Conservation (phyloP, 2,329 filamentous ascomycete genomes). For the Lachnellula hyalina region DNA sequence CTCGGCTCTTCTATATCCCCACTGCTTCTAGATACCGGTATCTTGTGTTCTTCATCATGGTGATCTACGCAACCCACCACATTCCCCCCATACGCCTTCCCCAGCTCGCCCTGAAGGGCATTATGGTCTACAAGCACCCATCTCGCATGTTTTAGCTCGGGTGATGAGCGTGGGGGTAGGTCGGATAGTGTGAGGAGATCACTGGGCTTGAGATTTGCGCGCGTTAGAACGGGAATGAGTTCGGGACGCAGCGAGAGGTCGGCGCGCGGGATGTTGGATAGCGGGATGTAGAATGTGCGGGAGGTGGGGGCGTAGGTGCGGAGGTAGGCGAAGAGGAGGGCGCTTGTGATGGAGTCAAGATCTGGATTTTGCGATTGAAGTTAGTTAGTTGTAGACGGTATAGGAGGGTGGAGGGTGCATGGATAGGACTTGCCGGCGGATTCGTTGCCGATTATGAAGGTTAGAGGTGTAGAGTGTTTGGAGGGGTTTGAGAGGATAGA, state of each 20-base stretch:
- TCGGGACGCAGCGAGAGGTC: conserved; percentile 71
- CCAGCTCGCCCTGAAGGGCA: conserved; percentile 57
- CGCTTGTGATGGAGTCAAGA: conserved; percentile 73
- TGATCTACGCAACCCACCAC: conserved; percentile 71
- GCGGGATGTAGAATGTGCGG: conserved; percentile 57
- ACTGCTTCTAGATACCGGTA: conserved; percentile 37
- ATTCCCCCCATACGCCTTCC: conserved; percentile 42
- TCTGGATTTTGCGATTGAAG: conserved; percentile 42
- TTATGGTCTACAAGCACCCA: conserved; percentile 84
- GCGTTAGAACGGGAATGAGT: conserved; percentile 58
- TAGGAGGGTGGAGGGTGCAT: not conserved
- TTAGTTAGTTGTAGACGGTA: not conserved
- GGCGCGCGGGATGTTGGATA: conserved; percentile 63
- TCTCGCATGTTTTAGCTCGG: conserved; percentile 37
- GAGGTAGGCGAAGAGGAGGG: conserved; percentile 70
- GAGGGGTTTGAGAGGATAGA: conserved; percentile 37
- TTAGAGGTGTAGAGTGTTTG: conserved; percentile 44
- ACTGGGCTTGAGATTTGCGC: conserved; percentile 50
- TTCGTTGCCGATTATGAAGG: conserved; percentile 63
- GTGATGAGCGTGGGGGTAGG: conserved; percentile 36
- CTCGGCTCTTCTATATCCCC: conserved; percentile 47
- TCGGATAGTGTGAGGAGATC: conserved; percentile 64
- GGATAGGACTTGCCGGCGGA: conserved; percentile 49
- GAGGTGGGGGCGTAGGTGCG: conserved; percentile 49
- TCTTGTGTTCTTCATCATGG: conserved; percentile 63